Evolutionary conservation across 129 eudicot genomes (phyloP), one percentile per base, ranked within the genome.

Genomic region (Silybum marianum): DNA sequence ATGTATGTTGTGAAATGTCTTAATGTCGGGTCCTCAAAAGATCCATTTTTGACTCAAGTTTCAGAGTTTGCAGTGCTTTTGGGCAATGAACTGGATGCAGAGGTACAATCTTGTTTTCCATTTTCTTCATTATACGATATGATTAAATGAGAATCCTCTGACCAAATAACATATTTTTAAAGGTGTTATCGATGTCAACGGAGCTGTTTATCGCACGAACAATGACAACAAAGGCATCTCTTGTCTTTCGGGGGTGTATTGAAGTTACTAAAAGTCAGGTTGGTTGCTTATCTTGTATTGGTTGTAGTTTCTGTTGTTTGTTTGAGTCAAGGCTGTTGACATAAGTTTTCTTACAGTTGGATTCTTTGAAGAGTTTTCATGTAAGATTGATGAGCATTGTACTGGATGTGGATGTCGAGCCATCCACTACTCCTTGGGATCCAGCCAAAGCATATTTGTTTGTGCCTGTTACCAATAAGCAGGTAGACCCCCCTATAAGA

Each of bases 161-260:
- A 71, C 78, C 21, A 44, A 63, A 39, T 25, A 44, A 66, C 34
- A 4, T 28, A 3, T 24, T 18, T 66, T 78, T 39, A 70, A 62
- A 95, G 99, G 99, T 93, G 87, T 93, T 91, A 91, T 91, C 98
- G 91, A 92, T 95, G 95, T 95, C 99, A n/a, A 89, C 91, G 88
- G 99, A 95, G 90, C 87, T 95, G 65, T 95, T 95, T 89, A 85
- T 95, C 76, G 98, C 98, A 70, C 97, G 99, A 75, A 87, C 95
- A 74, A 82, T 95, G 92, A 83, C 92, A 78, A 85, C 93, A 81
- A 95, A 90, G 84, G 90, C 96, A 84, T 89, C 95, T 73, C 94
- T 93, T 81, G 88, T 88, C 81, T 93, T 81, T 76, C 90, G 86
- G 81, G 97, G 99, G 73, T 86, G 87, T 69, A 78, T 95, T 72